Evolutionary conservation across 441 rosid genomes (phyloP).

Genomic region (Francoa sonchifolia): DNA sequence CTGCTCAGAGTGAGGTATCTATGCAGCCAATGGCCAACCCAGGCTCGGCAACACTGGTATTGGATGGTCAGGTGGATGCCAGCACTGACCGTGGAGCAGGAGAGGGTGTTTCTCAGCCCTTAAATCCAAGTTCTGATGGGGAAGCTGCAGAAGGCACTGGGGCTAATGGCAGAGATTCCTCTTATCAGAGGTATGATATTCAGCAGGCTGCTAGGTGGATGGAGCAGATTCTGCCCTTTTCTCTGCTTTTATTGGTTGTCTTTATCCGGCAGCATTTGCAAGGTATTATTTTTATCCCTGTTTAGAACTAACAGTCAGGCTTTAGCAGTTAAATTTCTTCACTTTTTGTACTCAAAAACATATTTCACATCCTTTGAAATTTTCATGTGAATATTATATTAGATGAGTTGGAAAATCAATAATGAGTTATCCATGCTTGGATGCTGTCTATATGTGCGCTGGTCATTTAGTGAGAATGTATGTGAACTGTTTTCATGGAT

Average conservation of each 20-base stretch:
- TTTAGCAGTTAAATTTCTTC: no score
- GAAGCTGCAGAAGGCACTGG: slow-evolving; percentile 32
- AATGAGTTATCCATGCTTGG: no score
- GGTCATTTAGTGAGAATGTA: no score
- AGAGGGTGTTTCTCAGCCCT: slow-evolving; percentile 30
- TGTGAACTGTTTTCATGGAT: no score
- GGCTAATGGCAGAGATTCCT: slow-evolving; percentile 44
- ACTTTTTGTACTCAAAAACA: no score
- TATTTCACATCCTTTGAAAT: no score
- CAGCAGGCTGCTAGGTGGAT: slow-evolving; percentile 81
- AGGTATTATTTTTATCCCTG: slow-evolving; percentile 23
- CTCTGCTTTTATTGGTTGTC: slow-evolving; percentile 61
- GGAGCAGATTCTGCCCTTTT: slow-evolving; percentile 68
- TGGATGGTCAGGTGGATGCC: slow-evolving; percentile 31
- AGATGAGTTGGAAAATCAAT: no score
- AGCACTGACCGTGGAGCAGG: slow-evolving; percentile 30
- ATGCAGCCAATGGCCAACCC: slow-evolving; percentile 14
- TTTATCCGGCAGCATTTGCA: slow-evolving; percentile 78
- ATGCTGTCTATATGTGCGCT: no score
- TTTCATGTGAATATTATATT: no score
- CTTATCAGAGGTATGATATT: slow-evolving; percentile 68
- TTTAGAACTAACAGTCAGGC: no score
- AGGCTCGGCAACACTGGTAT: neutral
- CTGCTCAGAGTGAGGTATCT: slow-evolving; percentile 27
- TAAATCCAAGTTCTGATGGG: slow-evolving; percentile 23